A percentile compares a stretch with the other conserved stretches of the same genome.
These are phyloP conservation scores for Madurella fahalii DNA, from an alignment of 2,329 filamentous ascomycete genomes.

Conservation along the genomic window DNA sequence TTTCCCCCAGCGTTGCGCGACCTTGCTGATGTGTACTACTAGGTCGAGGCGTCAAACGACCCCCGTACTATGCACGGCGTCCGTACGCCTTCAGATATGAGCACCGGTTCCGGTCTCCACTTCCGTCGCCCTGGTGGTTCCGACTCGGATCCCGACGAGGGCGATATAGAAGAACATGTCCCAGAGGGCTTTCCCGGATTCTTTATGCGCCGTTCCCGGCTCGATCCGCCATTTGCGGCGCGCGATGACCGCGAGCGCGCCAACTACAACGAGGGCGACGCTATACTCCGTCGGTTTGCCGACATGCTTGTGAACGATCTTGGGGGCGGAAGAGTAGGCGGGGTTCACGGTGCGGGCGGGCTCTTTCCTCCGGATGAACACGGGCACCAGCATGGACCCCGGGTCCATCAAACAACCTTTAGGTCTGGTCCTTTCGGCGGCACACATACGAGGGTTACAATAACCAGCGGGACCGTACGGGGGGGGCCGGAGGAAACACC, in stretches of 20 bases:
- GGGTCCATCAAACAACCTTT: constrained; percentile 37
- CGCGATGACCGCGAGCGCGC: neutral
- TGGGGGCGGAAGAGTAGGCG: constrained; percentile 20
- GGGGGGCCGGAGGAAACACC: constrained; percentile 1
- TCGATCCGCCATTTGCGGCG: neutral
- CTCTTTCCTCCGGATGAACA: constrained; percentile 4
- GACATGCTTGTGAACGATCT: constrained; percentile 41
- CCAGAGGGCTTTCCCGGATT: constrained; percentile 29
- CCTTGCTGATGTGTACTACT: constrained; percentile 17
- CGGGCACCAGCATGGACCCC: neutral
- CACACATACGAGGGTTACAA: constrained; percentile 42
- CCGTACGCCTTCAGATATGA: constrained; percentile 8
- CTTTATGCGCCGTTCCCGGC: neutral
- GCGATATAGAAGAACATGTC: constrained; percentile 53
- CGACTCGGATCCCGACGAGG: constrained; percentile 56
- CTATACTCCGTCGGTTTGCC: constrained; percentile 40
- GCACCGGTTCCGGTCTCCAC: constrained; percentile 1
- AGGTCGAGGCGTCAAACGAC: constrained; percentile 57
- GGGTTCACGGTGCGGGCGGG: neutral
- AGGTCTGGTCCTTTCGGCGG: constrained; percentile 32
- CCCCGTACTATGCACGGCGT: constrained; percentile 45
- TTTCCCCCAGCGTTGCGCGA: neutral
- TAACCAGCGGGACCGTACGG: constrained; percentile 28
- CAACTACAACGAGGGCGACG: constrained; percentile 29
- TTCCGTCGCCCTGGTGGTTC: constrained; percentile 34